Conservation (phyloP, 2,329 filamentous ascomycete genomes). For the Zymoseptoria tritici region DNA sequence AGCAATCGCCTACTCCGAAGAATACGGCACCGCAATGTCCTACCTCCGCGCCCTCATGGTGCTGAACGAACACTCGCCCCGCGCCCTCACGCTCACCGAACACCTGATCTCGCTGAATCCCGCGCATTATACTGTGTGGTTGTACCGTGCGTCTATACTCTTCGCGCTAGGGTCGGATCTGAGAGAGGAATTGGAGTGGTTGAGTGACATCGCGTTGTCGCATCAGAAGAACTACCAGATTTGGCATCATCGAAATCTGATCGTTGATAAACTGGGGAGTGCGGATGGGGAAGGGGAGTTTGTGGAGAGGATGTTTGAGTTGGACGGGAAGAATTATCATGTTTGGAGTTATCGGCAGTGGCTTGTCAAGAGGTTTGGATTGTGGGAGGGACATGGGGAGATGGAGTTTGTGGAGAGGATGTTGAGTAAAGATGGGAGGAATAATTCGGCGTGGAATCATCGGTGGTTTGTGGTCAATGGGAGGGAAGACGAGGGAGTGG, state of each 20-base stretch:
- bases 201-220: constrained; percentile 72
- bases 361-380: constrained; percentile 57
- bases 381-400: constrained; percentile 48
- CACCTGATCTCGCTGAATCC: constrained; percentile 90
- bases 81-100: constrained; percentile 74
- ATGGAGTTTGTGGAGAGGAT: constrained; percentile 63
- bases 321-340: constrained; percentile 96
- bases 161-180: constrained; percentile 59
- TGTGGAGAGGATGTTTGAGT: constrained; percentile 68
- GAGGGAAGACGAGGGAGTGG: constrained; percentile 20
- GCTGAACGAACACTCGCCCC: constrained; percentile 69
- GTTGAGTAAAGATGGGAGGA: constrained; percentile 74
- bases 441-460: constrained; percentile 97
- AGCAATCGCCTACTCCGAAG: constrained; percentile 82
- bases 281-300: constrained; percentile 58
- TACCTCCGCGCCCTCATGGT: constrained; percentile 95
- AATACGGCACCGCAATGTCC: constrained; percentile 85
- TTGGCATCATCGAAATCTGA: constrained; percentile 62
- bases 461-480: constrained; percentile 87
- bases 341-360: constrained; percentile 93
- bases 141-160: constrained; percentile 80
- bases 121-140: constrained; percentile 97
- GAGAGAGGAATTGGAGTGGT: constrained; percentile 69
- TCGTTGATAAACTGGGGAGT: constrained; percentile 40
- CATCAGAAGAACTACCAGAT: constrained; percentile 99